These are phyloP conservation scores for Fusarium pilosicola DNA, from an alignment of 2,329 filamentous ascomycete species.

Conservation along the genomic window DNA sequence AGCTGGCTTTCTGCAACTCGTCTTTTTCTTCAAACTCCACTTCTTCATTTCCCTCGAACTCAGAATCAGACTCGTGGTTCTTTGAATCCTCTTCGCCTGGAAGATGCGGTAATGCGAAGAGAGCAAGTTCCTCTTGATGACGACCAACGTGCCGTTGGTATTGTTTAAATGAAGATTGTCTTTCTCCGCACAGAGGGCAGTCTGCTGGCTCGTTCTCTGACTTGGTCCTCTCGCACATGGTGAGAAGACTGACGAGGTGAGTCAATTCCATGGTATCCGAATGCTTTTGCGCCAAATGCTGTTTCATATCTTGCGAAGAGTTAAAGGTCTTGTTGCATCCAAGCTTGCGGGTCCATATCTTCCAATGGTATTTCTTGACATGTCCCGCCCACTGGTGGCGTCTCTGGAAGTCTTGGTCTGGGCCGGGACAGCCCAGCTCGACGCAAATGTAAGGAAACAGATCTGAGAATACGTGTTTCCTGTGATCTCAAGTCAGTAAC, in stretches of 20 bases:
- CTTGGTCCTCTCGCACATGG: neutral
- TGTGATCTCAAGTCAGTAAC: rapidly evolving
- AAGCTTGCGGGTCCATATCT: neutral
- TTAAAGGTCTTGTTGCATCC: neutral
- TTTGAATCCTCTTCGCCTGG: rapidly evolving
- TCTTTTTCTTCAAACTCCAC: neutral
- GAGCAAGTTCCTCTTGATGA: slow-evolving; percentile 9
- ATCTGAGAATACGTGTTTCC: neutral
- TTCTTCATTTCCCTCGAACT: rapidly evolving
- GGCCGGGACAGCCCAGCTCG: neutral
- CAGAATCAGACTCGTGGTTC: rapidly evolving
- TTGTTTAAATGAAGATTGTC: rapidly evolving
- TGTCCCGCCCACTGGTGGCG: neutral
- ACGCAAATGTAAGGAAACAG: neutral
- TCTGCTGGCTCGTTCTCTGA: rapidly evolving
- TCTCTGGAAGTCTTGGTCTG: neutral
- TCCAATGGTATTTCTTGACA: neutral
- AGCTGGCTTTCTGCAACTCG: no score
- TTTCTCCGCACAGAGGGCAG: neutral
- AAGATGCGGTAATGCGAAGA: neutral
- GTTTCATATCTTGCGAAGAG: rapidly evolving
- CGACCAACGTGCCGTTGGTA: neutral
- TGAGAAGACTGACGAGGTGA: rapidly evolving
- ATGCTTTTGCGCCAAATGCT: neutral
- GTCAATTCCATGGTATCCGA: rapidly evolving